Evolutionary conservation across 176 grass and related monocot genomes (phyloP), one percentile per base, ranked within the genome.

Genomic region (Neostapfia colusana): DNA sequence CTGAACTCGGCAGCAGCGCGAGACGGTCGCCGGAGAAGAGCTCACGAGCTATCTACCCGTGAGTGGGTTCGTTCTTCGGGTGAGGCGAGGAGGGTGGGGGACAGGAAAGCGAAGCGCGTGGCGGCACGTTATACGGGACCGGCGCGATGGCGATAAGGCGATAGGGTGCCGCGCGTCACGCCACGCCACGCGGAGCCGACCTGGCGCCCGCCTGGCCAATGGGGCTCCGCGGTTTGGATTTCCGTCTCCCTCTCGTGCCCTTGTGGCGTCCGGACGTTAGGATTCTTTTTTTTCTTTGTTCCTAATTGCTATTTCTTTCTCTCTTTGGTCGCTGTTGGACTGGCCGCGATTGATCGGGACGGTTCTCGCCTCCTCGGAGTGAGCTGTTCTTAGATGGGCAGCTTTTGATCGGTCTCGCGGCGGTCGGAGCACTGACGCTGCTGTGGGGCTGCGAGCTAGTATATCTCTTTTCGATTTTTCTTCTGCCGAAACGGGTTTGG

Each of bases 161-260:
- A 97, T 91, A 88, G 84, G 70, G 60, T 62, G 78, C 63, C 16
- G 12, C 26, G 27, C 26, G 39, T 41, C 71, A 24, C 0, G 37
- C 88, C 67, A 78, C 26, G 31, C 21, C 67, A 78, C 26, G 31
- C 21, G 70, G 82, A 72, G 65, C 78, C 40, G 66, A 85, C 45
- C 39, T 87, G 90, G 88, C 72, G 65, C 15, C 7, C 23, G 5
- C 35, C 67, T 15, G 68, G 10, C 89, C 95, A 98, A 98, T 98
- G 40, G 71, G 73, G 25, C 28, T 49, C 63, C 53, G 20, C 21
- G 27, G 23, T n/a, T 85, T 46, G 73, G 95, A 98, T 97, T 97
- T 65, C 83, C 84, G 68, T 36, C 31, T 67, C 72, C 25, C 10
- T 1, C 10, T 7, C 1, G 20, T 23, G 31, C 31, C 69, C 2